These are phyloP conservation scores for Suhomyces panamericanus DNA, from an alignment of 1,139 yeast species.

Conservation along the genomic window DNA sequence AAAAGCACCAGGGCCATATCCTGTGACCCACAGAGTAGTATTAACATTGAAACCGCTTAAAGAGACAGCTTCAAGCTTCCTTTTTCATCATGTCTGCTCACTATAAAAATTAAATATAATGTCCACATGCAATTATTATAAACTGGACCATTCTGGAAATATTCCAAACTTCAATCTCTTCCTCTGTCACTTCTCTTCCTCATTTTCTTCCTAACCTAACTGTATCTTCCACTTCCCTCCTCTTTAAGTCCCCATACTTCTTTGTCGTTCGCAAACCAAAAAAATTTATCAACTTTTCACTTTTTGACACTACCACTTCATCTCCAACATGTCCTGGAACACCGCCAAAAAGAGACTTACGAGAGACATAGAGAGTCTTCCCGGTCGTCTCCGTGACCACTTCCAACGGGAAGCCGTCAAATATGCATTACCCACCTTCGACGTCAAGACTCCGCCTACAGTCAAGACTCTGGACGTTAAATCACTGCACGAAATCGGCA, in stretches of 20 bases:
- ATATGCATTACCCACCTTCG: constrained; percentile 40
- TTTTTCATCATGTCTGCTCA: too few species aligned
- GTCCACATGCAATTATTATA: too few species aligned
- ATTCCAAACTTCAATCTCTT: too few species aligned
- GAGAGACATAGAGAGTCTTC: constrained; percentile 36
- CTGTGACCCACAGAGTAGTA: too few species aligned
- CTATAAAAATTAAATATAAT: too few species aligned
- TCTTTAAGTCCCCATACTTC: background rate
- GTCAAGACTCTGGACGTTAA: constrained; percentile 32
- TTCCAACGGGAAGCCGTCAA: constrained; percentile 27
- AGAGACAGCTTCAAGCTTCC: too few species aligned
- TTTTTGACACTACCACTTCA: background rate
- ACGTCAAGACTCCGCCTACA: constrained; percentile 20
- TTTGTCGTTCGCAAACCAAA: constrained; percentile 1
- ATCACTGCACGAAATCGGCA: constrained; percentile 35
- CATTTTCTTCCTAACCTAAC: too few species aligned
- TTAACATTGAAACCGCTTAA: too few species aligned
- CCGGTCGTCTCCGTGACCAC: constrained; percentile 32
- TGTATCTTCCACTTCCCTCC: background rate
- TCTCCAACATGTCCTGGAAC: constrained; percentile 38
- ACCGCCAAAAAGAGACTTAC: constrained; percentile 39
- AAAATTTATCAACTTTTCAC: constrained; percentile 6
- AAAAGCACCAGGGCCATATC: too few species aligned
- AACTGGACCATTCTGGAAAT: too few species aligned
- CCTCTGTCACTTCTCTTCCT: too few species aligned